A percentile compares a stretch with the other conserved stretches of the same genome.
Evolutionary conservation across 2,329 filamentous ascomycete species (phyloP).

Genomic region (Penicillium sp.): DNA sequence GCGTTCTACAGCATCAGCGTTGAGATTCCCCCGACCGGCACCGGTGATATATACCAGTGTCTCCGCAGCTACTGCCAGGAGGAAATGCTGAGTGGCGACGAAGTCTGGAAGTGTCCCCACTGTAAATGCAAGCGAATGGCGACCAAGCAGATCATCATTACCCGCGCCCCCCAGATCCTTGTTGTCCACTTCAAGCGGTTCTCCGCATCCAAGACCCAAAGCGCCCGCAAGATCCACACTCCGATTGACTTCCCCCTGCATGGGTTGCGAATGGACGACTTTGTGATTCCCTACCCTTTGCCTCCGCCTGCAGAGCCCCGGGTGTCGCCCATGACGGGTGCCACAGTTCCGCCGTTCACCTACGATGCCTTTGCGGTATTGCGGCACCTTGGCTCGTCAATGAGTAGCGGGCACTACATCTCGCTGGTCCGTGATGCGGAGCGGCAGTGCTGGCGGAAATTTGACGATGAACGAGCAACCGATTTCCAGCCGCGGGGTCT

Average conservation of each 20-base stretch:
- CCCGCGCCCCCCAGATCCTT: constrained; percentile 72
- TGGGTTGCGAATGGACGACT: constrained; percentile 61
- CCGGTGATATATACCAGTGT: constrained; percentile 62
- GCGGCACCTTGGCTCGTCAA: constrained; percentile 65
- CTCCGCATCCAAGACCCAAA: constrained; percentile 54
- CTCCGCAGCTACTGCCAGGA: constrained; percentile 66
- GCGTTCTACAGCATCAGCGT: constrained; percentile 69
- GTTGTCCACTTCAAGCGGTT: constrained; percentile 74
- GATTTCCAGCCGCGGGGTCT: constrained; percentile 57
- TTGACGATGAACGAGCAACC: constrained; percentile 55
- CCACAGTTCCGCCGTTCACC: constrained; percentile 54
- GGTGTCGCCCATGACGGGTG: constrained; percentile 53
- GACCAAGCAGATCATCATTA: constrained; percentile 68
- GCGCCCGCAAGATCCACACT: constrained; percentile 64
- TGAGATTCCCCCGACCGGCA: constrained; percentile 61
- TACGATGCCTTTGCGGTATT: constrained; percentile 89
- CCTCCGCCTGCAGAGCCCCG: constrained; percentile 26
- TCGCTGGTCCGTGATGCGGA: constrained; percentile 62
- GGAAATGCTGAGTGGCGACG: constrained; percentile 64
- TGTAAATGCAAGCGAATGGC: constrained; percentile 67
- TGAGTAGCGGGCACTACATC: constrained; percentile 76
- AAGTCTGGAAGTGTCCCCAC: constrained; percentile 67
- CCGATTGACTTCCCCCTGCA: constrained; percentile 73
- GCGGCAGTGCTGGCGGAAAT: constrained; percentile 57
- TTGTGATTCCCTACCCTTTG: constrained; percentile 51